Evolutionary conservation across 257 asterid species (phyloP).

Genomic region (Coffea canephora): DNA sequence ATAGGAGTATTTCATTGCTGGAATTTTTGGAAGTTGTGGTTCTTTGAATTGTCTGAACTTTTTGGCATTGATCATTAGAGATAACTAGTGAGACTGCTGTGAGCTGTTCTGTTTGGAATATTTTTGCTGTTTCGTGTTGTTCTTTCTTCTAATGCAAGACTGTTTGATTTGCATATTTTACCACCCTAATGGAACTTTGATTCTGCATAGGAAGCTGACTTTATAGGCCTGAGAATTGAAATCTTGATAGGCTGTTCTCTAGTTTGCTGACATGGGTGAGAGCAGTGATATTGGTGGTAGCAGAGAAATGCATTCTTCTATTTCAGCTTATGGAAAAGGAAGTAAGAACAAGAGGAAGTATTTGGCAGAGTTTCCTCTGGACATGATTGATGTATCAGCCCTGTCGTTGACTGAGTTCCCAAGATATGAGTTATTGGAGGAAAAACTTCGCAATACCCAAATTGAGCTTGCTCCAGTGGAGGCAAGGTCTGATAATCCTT

Average conservation of each 20-base stretch:
- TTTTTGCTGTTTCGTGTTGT: background rate
- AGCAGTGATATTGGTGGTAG: slow-evolving; percentile 25
- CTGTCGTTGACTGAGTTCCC: slow-evolving; percentile 53
- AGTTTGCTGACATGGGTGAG: slow-evolving; percentile 39
- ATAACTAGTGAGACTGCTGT: background rate
- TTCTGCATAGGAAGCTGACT: slow-evolving; percentile 6
- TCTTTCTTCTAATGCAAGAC: background rate
- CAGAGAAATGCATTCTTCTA: slow-evolving; percentile 24
- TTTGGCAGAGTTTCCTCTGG: slow-evolving; percentile 39
- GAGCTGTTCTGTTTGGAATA: background rate
- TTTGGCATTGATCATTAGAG: background rate
- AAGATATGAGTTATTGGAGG: slow-evolving; percentile 51
- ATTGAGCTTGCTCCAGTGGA: slow-evolving; percentile 33
- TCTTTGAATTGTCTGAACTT: background rate
- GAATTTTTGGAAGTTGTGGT: background rate
- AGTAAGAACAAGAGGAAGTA: slow-evolving; percentile 66
- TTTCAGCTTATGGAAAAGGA: slow-evolving; percentile 36
- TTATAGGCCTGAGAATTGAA: background rate
- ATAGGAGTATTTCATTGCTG: background rate
- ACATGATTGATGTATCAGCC: slow-evolving; percentile 27
- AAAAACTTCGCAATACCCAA: slow-evolving; percentile 27
- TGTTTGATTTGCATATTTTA: slow-evolving; percentile 1
- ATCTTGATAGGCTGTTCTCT: background rate
- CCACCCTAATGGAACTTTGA: slow-evolving; percentile 6
- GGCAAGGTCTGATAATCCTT: slow-evolving; percentile 24